phyloP scores from a whole-genome alignment of 2,329 filamentous ascomycete genomes.

The Aureobasidium musti region DNA sequence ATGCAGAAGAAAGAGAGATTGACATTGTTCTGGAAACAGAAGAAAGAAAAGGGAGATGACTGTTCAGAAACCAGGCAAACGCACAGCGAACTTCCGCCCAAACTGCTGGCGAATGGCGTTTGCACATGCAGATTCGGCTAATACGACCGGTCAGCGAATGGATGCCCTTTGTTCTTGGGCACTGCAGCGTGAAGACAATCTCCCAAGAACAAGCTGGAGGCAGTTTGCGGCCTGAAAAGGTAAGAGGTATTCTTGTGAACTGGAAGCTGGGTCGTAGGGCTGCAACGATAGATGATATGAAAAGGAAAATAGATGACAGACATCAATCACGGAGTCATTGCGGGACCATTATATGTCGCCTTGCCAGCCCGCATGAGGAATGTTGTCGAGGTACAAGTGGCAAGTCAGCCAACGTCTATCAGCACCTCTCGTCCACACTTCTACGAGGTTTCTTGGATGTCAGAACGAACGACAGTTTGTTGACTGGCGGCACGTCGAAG shows the following conservation, averaged over 20 bases:
- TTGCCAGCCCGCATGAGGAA: conserved; percentile 21
- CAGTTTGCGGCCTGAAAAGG: background rate
- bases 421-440: background rate
- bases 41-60: conserved; percentile 17
- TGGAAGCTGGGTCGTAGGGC: conserved; percentile 18
- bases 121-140: conserved; percentile 29
- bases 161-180: background rate
- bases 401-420: background rate
- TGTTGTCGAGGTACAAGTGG: conserved; percentile 3
- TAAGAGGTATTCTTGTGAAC: conserved; percentile 11
- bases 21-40: conserved; percentile 9
- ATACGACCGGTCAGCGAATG: conserved; percentile 26
- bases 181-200: conserved; percentile 9
- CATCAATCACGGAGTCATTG: conserved; percentile 20
- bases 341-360: conserved; percentile 11
- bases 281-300: conserved; percentile 19
- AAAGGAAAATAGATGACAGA: conserved; percentile 19
- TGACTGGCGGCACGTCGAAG: background rate
- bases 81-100: conserved; percentile 25
- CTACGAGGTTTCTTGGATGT: conserved; percentile 3
- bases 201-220: background rate
- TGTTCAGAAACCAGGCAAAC: conserved; percentile 28
- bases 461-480: background rate
- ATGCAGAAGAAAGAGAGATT: conserved; percentile 22
- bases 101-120: conserved; percentile 30